These are phyloP conservation scores for Porpolomopsis calyptriformis DNA, from an alignment of 768 basidiomycete species.

Conservation along the genomic window DNA sequence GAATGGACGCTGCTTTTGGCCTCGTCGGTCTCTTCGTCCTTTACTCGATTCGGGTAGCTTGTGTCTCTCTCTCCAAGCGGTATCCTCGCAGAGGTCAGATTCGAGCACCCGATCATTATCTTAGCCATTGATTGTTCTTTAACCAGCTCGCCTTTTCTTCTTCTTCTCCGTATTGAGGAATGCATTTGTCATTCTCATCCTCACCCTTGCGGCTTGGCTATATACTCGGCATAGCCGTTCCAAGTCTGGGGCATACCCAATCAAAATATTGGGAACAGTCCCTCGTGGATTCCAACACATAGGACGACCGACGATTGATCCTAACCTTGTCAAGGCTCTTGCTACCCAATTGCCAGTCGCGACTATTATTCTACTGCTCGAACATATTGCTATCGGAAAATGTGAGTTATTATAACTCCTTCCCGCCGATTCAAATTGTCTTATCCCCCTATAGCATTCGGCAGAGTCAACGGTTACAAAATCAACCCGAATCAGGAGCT, in stretches of 20 bases:
- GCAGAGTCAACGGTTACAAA: conserved; percentile 90
- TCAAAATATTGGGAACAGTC: conserved; percentile 74
- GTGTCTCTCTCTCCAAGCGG: conserved; percentile 38
- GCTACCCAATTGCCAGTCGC: conserved; percentile 70
- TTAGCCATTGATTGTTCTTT: neutral
- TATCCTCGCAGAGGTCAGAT: conserved; percentile 53
- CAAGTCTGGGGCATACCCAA: conserved; percentile 60
- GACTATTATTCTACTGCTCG: conserved; percentile 81
- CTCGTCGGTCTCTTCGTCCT: conserved; percentile 60
- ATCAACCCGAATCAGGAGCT: conserved; percentile 91
- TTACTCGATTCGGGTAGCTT: conserved; percentile 55
- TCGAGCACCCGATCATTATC: neutral
- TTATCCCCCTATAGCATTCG: conserved; percentile 55
- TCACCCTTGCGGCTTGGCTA: conserved; percentile 83
- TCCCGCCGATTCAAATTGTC: neutral
- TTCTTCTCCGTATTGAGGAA: conserved; percentile 70
- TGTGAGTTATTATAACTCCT: conserved; percentile 35
- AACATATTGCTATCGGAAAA: conserved; percentile 97
- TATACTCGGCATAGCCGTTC: conserved; percentile 57
- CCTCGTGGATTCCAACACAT: conserved; percentile 73
- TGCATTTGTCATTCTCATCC: conserved; percentile 78
- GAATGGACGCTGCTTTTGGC: conserved; percentile 85
- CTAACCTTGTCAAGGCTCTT: conserved; percentile 51
- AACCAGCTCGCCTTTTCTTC: conserved; percentile 57
- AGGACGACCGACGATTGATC: conserved; percentile 29